Evolutionary conservation across 805 yeast species (phyloP).

Genomic region (Saccharomycopsis capsularis): DNA sequence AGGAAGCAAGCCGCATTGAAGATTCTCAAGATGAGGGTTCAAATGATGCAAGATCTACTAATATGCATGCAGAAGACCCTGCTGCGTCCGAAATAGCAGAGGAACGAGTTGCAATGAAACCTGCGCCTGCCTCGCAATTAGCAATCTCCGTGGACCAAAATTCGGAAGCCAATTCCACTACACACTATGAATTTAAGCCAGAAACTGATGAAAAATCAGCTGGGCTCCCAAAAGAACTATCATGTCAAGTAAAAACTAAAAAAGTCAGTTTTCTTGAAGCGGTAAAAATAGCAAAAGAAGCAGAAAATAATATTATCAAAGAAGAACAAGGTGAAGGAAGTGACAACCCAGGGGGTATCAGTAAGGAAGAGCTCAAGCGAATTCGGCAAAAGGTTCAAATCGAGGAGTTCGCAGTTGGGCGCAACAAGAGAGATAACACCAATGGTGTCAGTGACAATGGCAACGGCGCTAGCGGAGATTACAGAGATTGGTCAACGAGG

Average conservation of each 20-base stretch:
- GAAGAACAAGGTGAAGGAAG: conserved; percentile 1
- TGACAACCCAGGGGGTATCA: background rate
- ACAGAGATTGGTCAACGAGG: conserved; percentile 5
- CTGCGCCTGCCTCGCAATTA: no score
- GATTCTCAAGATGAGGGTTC: no score
- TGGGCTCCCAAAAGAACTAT: no score
- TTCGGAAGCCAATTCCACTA: no score
- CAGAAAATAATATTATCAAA: conserved; percentile 3
- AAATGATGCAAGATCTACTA: no score
- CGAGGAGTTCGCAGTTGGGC: background rate
- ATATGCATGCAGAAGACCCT: no score
- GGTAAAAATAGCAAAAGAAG: conserved; percentile 4
- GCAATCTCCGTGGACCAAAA: no score
- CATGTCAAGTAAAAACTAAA: conserved; percentile 1
- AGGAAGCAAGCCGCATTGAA: no score
- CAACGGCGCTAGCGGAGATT: background rate
- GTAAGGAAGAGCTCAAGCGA: conserved; percentile 4
- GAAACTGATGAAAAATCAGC: no score
- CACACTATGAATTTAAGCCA: no score
- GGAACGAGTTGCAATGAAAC: no score
- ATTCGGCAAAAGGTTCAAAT: conserved; percentile 1
- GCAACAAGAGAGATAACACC: background rate
- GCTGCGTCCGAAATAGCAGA: no score
- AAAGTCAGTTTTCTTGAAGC: conserved; percentile 9
- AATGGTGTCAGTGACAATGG: background rate